A percentile compares a stretch with the other conserved stretches of the same genome.
These are phyloP conservation scores for Eucalyptus lansdowneana DNA, from an alignment of 345 rosid genomes.

Conservation along the genomic window DNA sequence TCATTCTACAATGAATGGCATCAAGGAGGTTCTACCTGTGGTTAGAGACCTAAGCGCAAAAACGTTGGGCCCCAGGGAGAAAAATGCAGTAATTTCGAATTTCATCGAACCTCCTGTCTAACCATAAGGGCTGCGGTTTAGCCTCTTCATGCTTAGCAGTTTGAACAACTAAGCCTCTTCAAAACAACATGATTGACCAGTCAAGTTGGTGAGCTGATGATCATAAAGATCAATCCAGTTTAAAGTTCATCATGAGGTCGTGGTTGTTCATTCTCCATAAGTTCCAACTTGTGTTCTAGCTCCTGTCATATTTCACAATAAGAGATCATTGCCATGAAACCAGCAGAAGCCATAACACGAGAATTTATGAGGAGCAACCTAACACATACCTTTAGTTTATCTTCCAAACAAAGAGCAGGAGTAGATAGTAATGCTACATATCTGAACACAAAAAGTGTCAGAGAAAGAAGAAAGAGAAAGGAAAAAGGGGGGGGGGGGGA, in stretches of 20 bases:
- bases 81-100: background rate
- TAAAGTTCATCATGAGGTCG: constrained; percentile 68
- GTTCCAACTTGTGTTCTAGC: constrained; percentile 54
- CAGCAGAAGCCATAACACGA: background rate
- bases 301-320: constrained; percentile 24
- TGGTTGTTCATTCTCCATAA: constrained; percentile 51
- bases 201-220: background rate
- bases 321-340: background rate
- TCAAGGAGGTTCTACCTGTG: background rate
- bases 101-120: background rate
- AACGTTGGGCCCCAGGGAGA: background rate
- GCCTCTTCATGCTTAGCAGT: background rate
- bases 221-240: background rate
- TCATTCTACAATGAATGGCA: background rate
- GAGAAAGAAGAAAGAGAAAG: background rate
- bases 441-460: constrained; percentile 9
- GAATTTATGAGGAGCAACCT: background rate
- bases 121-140: background rate
- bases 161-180: background rate
- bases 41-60: background rate
- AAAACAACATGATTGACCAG: background rate
- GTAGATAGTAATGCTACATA: constrained; percentile 53
- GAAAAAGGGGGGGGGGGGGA: background rate
- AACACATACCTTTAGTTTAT: constrained; percentile 52
- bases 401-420: constrained; percentile 47